A percentile compares a stretch with the other conserved stretches of the same genome.
Conservation (phyloP, 2,329 filamentous ascomycete species). For the Talaromyces funiculosus region DNA sequence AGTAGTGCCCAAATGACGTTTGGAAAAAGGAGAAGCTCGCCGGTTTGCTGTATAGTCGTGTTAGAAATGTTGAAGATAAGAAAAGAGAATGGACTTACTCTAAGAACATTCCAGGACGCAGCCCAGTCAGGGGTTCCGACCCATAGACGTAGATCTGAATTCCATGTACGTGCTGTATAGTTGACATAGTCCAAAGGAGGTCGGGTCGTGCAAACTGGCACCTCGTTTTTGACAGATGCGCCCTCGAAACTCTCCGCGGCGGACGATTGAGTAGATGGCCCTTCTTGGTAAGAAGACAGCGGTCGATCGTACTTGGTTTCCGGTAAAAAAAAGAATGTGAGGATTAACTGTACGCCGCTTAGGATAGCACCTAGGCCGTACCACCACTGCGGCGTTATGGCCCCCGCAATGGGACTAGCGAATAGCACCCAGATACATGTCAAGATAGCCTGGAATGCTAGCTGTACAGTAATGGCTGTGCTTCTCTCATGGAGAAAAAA, state of each 20-base stretch:
- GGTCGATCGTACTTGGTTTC: conserved; percentile 41
- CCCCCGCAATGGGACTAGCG: conserved; percentile 39
- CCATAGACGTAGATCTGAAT: conserved; percentile 35
- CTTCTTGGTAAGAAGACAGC: conserved; percentile 34
- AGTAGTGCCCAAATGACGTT: conserved; percentile 40
- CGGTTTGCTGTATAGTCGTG: conserved; percentile 24
- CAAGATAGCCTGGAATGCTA: conserved; percentile 36
- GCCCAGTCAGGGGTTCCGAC: conserved; percentile 37
- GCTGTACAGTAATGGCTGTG: conserved; percentile 37
- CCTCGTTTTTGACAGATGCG: conserved; percentile 9
- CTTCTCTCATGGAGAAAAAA: conserved; percentile 44
- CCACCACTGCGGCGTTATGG: conserved; percentile 40
- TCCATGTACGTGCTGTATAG: conserved; percentile 32
- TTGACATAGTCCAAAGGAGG: conserved; percentile 31
- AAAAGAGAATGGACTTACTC: conserved; percentile 14
- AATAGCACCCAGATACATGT: conserved; percentile 37
- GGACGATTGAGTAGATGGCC: conserved; percentile 16
- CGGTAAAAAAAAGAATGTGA: conserved; percentile 37
- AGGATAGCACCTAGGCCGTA: conserved; percentile 39
- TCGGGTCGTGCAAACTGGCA: conserved; percentile 1
- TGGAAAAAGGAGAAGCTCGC: conserved; percentile 34
- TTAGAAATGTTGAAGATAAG: not conserved
- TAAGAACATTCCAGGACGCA: conserved; percentile 20
- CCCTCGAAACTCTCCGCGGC: conserved; percentile 16
- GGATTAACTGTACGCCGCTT: conserved; percentile 28